Conservation (phyloP, 805 yeast species). For the Candida sonorensis region DNA sequence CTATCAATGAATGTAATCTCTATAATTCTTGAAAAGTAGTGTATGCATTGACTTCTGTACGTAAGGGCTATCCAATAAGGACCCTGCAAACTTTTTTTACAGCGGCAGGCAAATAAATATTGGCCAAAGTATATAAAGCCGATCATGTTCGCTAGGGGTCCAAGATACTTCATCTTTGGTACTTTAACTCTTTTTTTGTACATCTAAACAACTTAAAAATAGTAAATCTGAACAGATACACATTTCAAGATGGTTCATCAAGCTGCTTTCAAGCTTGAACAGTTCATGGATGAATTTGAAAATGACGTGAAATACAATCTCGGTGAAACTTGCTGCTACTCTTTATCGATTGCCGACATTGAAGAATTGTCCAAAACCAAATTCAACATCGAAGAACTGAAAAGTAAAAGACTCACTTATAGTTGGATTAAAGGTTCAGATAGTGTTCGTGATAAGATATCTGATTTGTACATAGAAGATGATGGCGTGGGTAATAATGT, state of each 20-base stretch:
- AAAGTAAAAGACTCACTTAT: constrained; percentile 31
- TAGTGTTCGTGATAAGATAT: constrained; percentile 30
- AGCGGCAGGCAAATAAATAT: too few species aligned
- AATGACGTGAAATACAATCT: constrained; percentile 32
- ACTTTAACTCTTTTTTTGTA: too few species aligned
- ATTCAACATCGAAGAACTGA: constrained; percentile 19
- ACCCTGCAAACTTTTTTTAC: too few species aligned
- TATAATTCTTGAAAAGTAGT: too few species aligned
- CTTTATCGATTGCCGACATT: constrained; percentile 35
- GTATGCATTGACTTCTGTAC: too few species aligned
- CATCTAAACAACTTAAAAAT: too few species aligned
- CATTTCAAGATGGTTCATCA: constrained; percentile 32
- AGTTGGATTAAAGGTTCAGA: constrained; percentile 42
- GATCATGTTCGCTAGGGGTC: too few species aligned
- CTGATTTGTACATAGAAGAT: constrained; percentile 28
- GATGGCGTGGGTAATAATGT: constrained; percentile 2
- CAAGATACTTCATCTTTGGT: too few species aligned
- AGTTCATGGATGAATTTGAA: constrained; percentile 48
- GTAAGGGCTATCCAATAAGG: too few species aligned
- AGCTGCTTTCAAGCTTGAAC: constrained; percentile 43
- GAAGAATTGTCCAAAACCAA: constrained; percentile 23
- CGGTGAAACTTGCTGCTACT: constrained; percentile 48
- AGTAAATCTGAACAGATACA: too few species aligned
- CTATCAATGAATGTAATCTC: too few species aligned
- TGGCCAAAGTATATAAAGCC: too few species aligned